A percentile compares a stretch with the other conserved stretches of the same genome.
phyloP scores from a whole-genome alignment of 202 grass and related monocot genomes.

The Dendrocalamus latiflorus region DNA sequence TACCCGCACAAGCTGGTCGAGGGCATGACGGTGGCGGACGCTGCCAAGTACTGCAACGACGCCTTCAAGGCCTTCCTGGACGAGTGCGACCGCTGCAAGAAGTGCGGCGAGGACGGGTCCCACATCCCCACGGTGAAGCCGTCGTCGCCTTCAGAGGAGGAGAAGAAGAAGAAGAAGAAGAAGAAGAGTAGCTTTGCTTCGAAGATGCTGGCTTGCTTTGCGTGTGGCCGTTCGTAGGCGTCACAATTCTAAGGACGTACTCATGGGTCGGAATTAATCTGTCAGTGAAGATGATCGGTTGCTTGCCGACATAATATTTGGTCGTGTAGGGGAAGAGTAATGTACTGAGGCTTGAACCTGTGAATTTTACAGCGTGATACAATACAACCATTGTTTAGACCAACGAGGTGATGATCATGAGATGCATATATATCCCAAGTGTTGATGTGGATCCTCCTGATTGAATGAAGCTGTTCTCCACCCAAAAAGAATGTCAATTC shows the following conservation, averaged over 20 bases:
- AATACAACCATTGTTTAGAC: neutral
- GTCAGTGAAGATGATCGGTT: neutral
- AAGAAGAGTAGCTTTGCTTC: constrained; percentile 21
- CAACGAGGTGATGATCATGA: neutral
- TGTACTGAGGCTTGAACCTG: neutral
- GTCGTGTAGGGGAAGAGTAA: neutral
- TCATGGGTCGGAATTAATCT: neutral
- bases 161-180: neutral
- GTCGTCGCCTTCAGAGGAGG: neutral
- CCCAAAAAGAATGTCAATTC: neutral
- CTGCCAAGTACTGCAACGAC: constrained; percentile 53
- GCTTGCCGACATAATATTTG: neutral
- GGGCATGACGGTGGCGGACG: constrained; percentile 68
- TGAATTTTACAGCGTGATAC: neutral
- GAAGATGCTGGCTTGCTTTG: constrained; percentile 55
- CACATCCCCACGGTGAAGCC: constrained; percentile 48
- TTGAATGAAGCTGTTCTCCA: neutral
- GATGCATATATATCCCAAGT: neutral
- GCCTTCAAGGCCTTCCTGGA: constrained; percentile 51
- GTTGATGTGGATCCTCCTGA: neutral
- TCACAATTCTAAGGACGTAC: neutral
- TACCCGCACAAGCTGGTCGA: constrained; percentile 70
- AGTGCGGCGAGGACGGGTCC: constrained; percentile 47
- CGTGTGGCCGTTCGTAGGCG: constrained; percentile 13
- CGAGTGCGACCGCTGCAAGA: constrained; percentile 58